Conservation (phyloP, 2,329 filamentous ascomycete species). For the Colletotrichum tropicicola region DNA sequence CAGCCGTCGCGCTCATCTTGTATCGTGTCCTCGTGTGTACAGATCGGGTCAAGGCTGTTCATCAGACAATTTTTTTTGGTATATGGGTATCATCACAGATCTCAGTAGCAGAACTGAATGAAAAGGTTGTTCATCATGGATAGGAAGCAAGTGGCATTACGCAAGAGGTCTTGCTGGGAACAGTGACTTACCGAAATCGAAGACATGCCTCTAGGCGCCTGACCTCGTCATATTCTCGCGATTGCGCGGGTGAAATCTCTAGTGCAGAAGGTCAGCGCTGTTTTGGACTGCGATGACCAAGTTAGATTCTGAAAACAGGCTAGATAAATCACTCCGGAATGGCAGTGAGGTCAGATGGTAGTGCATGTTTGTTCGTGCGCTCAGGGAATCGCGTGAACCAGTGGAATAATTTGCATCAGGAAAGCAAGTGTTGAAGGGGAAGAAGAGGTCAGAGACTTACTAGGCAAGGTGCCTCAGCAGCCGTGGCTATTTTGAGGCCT, state of each 20-base stretch:
- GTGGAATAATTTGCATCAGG: constrained; percentile 65
- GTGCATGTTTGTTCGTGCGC: constrained; percentile 76
- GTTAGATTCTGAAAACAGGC: not conserved
- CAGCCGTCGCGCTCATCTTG: not conserved
- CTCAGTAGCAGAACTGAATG: constrained; percentile 83
- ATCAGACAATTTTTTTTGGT: constrained; percentile 64
- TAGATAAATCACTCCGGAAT: not conserved
- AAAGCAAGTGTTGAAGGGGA: constrained; percentile 10
- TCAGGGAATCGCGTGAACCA: constrained; percentile 69
- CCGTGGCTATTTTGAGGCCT: not conserved
- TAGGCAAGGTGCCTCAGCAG: not conserved
- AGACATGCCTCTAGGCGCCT: not conserved
- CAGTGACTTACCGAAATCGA: not conserved
- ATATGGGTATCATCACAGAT: constrained; percentile 70
- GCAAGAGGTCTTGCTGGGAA: not conserved
- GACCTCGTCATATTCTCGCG: not conserved
- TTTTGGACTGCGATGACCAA: not conserved
- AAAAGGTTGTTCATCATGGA: constrained; percentile 72
- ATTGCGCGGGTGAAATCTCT: too few relatives aligned
- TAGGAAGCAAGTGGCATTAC: constrained; percentile 31
- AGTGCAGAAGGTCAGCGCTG: not conserved
- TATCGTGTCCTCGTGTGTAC: too few relatives aligned
- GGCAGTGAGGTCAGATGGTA: constrained; percentile 72
- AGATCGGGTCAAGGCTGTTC: not conserved
- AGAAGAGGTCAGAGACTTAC: constrained; percentile 34